phyloP scores from a whole-genome alignment of 2,329 filamentous ascomycete genomes.

The Trichophyton benhamiae region DNA sequence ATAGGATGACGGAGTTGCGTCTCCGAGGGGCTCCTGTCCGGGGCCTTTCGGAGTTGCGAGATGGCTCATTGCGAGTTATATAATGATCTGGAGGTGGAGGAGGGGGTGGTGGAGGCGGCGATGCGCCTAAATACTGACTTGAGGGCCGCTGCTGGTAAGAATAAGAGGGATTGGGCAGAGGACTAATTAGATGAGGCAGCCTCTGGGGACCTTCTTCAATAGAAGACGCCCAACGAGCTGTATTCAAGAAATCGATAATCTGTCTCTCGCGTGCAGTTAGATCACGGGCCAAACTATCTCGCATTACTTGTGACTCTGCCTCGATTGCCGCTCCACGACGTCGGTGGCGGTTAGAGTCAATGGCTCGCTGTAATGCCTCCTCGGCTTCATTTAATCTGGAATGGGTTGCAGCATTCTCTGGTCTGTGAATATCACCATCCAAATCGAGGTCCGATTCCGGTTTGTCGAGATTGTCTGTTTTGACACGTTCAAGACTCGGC shows the following conservation, averaged over 20 bases:
- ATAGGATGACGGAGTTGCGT: constrained; percentile 30
- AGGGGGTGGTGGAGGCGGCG: constrained; percentile 23
- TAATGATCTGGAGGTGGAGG: constrained; percentile 19
- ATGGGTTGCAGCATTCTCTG: background rate
- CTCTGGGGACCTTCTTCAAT: constrained; percentile 15
- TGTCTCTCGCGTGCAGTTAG: constrained; percentile 32
- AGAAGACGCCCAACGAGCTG: constrained; percentile 27
- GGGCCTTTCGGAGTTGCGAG: constrained; percentile 20
- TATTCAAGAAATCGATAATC: constrained; percentile 33
- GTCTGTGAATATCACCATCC: constrained; percentile 5
- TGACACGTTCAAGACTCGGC: constrained; percentile 23
- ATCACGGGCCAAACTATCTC: constrained; percentile 28
- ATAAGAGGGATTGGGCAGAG: constrained; percentile 19
- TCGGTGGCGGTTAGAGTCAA: background rate
- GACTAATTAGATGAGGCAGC: constrained; percentile 21
- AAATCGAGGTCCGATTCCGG: constrained; percentile 15
- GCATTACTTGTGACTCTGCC: constrained; percentile 20
- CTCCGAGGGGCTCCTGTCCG: constrained; percentile 24
- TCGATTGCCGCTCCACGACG: constrained; percentile 12
- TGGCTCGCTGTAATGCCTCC: background rate
- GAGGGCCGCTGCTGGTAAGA: constrained; percentile 14
- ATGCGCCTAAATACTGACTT: constrained; percentile 18
- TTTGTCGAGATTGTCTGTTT: constrained; percentile 20
- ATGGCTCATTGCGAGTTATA: constrained; percentile 21
- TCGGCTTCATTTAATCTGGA: constrained; percentile 2